A percentile compares a stretch with the other conserved stretches of the same genome.
Conservation (phyloP, 371 early-diverging fungal genomes). For the Synchytrium microbalum region DNA sequence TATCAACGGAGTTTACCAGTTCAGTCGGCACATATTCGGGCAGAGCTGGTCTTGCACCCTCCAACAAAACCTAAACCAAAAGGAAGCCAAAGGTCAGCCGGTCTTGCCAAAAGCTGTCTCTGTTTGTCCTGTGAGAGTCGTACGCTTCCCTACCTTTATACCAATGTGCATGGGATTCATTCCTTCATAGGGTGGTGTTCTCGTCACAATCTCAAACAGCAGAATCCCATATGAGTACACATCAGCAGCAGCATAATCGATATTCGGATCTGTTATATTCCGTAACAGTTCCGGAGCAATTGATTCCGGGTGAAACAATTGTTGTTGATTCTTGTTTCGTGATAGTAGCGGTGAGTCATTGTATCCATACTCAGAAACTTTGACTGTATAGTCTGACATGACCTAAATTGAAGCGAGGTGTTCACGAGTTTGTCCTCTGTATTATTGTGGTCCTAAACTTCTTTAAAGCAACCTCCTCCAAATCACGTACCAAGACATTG, state of each 20-base stretch:
- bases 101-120: not conserved
- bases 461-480: not conserved
- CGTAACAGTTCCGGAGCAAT: conserved; percentile 6
- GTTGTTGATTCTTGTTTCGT: conserved; percentile 1
- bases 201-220: conserved; percentile 30
- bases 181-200: conserved; percentile 21
- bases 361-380: conserved; percentile 1
- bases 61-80: conserved; percentile 4
- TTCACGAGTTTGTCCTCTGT: too few relatives aligned
- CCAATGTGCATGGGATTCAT: conserved; percentile 23
- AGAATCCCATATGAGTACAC: conserved; percentile 32
- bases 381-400: conserved; percentile 5
- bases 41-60: conserved; percentile 10
- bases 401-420: too few relatives aligned
- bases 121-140: not conserved
- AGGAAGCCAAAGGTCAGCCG: not conserved
- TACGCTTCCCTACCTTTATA: conserved; percentile 12
- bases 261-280: conserved; percentile 9
- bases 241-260: conserved; percentile 19
- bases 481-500: conserved; percentile 26
- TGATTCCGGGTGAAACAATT: not conserved
- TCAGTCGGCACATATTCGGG: conserved; percentile 15
- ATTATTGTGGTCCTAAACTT: too few relatives aligned
- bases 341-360: not conserved
- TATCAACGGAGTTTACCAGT: conserved; percentile 17